Base-by-base conservation (phyloP, 805 yeast genomes). In the Sugiyamaella qingdaonensis region DNA sequence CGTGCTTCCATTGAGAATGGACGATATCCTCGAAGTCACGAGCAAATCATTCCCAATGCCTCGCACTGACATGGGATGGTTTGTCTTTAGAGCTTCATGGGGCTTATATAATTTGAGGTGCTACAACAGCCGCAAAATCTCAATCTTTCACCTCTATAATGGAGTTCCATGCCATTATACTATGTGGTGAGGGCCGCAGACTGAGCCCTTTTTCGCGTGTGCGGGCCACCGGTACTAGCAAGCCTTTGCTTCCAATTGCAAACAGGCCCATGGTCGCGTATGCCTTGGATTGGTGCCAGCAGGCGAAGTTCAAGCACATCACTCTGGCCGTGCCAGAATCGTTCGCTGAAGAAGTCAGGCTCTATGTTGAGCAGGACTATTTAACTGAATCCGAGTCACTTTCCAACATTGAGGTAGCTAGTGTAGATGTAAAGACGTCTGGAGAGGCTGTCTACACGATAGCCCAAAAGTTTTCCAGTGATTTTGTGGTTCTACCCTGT, bases 101-200 rank as follows among this genome's bases (percentile, higher is more conserved):
- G 19, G 47, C 33, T 43, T 16, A 16, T 3, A 18, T 16, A 10
- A 10, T 10, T 16, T 18, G 8, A 10, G 32, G 14, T 5, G 27
- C 24, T 13, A 13, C 16, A 18, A 11, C 29, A 39, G 21, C 44
- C 27, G 44, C 37, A 34, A 34, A 34, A 13, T 39, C 18, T 39
- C 44, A 18, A 39, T 10, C 18, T 18, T 14, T 14, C 44, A 18
- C 29, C 10, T 39, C 18, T 4, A 3, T 18, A n/a, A 91, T 92
- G 97, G 96, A 90, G 71, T 86, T 90, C 66, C 96, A 91, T 64
- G 97, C 96, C 0, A 78, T 92, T 47, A 80, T 92, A 18, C 80
- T 89, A 53, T 91, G 98, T 72, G 98, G 98, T 1, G 81, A 79
- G 49, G 98, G 98, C 11, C 74, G 74, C 16, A 76, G 77, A 46